phyloP scores from a whole-genome alignment of 805 yeast genomes.

The Starmerella davenportii region DNA sequence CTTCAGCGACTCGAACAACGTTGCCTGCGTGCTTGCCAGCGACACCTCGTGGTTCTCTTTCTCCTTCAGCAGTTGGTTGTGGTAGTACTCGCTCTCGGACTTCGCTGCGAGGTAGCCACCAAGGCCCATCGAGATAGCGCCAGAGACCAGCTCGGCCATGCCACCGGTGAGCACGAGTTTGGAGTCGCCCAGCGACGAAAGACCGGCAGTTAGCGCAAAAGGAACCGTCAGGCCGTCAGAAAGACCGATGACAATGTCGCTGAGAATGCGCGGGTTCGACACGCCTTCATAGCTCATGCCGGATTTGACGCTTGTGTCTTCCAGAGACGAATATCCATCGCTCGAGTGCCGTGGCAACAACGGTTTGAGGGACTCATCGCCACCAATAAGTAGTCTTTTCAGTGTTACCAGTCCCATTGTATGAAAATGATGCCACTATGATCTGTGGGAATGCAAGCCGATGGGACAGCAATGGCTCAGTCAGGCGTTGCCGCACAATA shows the following conservation, averaged over 20 bases:
- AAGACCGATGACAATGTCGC: conserved; percentile 82
- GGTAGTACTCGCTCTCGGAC: conserved; percentile 37
- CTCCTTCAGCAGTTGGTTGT: conserved; percentile 20
- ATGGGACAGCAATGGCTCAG: no score
- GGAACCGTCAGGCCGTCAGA: conserved; percentile 96
- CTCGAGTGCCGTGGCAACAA: conserved; percentile 18
- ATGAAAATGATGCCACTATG: no score
- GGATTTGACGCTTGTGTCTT: conserved; percentile 11
- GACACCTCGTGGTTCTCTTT: conserved; percentile 13
- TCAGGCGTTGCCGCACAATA: no score
- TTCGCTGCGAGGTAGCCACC: conserved; percentile 95
- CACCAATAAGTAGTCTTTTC: conserved; percentile 20
- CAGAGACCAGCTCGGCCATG: conserved; percentile 88
- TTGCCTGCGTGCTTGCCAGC: conserved; percentile 38
- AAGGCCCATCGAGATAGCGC: conserved; percentile 94
- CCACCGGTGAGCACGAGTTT: conserved; percentile 93
- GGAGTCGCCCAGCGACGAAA: conserved; percentile 76
- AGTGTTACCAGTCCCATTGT: conserved; percentile 21
- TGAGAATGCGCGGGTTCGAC: conserved; percentile 64
- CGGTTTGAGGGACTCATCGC: conserved; percentile 12
- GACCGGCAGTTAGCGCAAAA: conserved; percentile 94
- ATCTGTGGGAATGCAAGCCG: no score
- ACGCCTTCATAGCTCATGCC: conserved; percentile 16
- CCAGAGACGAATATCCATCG: conserved; percentile 11
- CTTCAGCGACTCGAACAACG: conserved; percentile 60